These are phyloP conservation scores for Aspergillus felis DNA, from an alignment of 2,329 filamentous ascomycete species.

Conservation along the genomic window DNA sequence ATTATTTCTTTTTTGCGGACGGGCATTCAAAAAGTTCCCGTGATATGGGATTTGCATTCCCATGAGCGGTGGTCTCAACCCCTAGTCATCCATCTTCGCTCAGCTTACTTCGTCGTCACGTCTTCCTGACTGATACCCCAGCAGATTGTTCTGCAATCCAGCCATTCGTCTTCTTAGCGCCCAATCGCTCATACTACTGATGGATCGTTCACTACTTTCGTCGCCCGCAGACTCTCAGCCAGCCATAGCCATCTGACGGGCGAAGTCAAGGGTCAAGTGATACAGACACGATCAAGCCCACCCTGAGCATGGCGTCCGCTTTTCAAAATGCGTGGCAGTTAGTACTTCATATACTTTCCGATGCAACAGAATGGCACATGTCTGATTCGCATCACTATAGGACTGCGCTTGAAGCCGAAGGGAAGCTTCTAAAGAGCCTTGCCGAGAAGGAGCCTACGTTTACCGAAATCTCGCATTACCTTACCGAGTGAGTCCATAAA, in stretches of 20 bases:
- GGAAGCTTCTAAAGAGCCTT: conserved; percentile 46
- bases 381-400: conserved; percentile 19
- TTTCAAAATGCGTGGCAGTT: conserved; percentile 53
- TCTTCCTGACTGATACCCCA: not conserved
- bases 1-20: conserved; percentile 3
- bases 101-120: conserved; percentile 4
- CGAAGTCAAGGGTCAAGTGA: conserved; percentile 50
- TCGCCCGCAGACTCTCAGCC: conserved; percentile 47
- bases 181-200: conserved; percentile 33
- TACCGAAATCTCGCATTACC: conserved; percentile 46
- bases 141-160: not conserved
- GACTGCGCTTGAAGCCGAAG: conserved; percentile 44
- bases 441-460: conserved; percentile 48
- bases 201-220: conserved; percentile 53
- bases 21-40: conserved; percentile 12
- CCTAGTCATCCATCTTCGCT: conserved; percentile 13
- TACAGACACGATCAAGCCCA: conserved; percentile 23
- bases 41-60: conserved; percentile 21
- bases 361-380: conserved; percentile 12
- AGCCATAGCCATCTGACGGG: conserved; percentile 57
- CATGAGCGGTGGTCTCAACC: conserved; percentile 18
- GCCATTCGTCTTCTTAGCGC: conserved; percentile 10
- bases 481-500: conserved; percentile 34
- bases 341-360: conserved; percentile 21
- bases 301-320: conserved; percentile 41